These are phyloP conservation scores for Clarkia xantiana DNA, from an alignment of 345 rosid genomes.

Conservation along the genomic window DNA sequence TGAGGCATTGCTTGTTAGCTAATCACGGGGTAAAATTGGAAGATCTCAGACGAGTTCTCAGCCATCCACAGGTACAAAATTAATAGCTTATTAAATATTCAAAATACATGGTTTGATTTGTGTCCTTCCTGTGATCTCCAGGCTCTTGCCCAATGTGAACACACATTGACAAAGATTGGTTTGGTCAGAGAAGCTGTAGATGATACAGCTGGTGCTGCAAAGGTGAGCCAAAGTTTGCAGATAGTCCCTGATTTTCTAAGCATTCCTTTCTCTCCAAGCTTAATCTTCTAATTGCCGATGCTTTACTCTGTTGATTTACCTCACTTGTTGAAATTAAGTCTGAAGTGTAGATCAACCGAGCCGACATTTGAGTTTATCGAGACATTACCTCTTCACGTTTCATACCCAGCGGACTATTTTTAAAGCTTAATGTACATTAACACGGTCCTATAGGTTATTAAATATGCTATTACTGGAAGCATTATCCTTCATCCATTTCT, in stretches of 20 bases:
- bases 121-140: conserved; percentile 12
- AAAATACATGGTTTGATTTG: not conserved
- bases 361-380: not conserved
- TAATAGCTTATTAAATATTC: conserved; percentile 1
- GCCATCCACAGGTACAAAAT: conserved; percentile 84
- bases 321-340: no score
- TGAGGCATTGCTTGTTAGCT: conserved; percentile 86
- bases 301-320: no score
- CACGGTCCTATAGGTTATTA: no score
- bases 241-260: not conserved
- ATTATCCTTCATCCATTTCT: no score
- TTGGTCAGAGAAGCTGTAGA: conserved; percentile 84
- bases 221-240: conserved; percentile 29
- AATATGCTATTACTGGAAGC: no score
- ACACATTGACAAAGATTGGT: conserved; percentile 66
- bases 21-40: conserved; percentile 69
- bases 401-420: not conserved
- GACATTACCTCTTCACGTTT: not conserved
- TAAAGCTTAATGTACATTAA: not conserved
- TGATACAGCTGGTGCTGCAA: conserved; percentile 98
- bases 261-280: not conserved
- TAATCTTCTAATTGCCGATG: no score
- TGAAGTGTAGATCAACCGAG: no score
- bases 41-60: conserved; percentile 73
- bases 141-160: conserved; percentile 97